A percentile compares a stretch with the other conserved stretches of the same genome.
These are phyloP conservation scores for Gilbertella persicaria DNA, from an alignment of 371 early-diverging fungal genomes.

Conservation along the genomic window DNA sequence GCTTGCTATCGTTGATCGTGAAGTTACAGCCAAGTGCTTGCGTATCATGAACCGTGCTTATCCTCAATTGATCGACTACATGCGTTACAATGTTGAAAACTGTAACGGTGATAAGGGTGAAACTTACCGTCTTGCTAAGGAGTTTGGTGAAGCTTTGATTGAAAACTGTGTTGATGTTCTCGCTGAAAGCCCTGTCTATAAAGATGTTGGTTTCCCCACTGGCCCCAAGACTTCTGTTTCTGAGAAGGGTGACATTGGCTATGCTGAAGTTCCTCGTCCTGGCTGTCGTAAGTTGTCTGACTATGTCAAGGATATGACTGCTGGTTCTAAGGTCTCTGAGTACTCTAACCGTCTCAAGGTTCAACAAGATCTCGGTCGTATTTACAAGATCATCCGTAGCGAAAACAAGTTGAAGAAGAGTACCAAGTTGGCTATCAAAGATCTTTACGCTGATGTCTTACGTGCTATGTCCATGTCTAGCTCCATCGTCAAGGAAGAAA, in stretches of 20 bases:
- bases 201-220: conserved; percentile 80
- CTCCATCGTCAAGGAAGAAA: conserved; percentile 63
- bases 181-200: conserved; percentile 79
- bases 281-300: conserved; percentile 69
- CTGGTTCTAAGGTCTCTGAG: conserved; percentile 70
- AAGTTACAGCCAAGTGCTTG: conserved; percentile 88
- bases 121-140: conserved; percentile 81
- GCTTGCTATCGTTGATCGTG: conserved; percentile 88
- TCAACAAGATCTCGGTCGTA: conserved; percentile 75
- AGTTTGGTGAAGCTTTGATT: conserved; percentile 79
- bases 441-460: conserved; percentile 73
- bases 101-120: conserved; percentile 77
- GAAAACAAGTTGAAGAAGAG: conserved; percentile 76
- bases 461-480: conserved; percentile 76
- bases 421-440: conserved; percentile 70
- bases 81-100: conserved; percentile 83
- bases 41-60: conserved; percentile 93
- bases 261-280: conserved; percentile 76
- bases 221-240: conserved; percentile 79
- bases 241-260: conserved; percentile 81
- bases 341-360: conserved; percentile 75
- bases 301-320: conserved; percentile 73
- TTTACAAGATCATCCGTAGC: conserved; percentile 78
- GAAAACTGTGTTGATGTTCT: conserved; percentile 88
- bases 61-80: conserved; percentile 78